phyloP scores from a whole-genome alignment of 352 stramenopile genomes.

The Aphanomyces cochlioides region DNA sequence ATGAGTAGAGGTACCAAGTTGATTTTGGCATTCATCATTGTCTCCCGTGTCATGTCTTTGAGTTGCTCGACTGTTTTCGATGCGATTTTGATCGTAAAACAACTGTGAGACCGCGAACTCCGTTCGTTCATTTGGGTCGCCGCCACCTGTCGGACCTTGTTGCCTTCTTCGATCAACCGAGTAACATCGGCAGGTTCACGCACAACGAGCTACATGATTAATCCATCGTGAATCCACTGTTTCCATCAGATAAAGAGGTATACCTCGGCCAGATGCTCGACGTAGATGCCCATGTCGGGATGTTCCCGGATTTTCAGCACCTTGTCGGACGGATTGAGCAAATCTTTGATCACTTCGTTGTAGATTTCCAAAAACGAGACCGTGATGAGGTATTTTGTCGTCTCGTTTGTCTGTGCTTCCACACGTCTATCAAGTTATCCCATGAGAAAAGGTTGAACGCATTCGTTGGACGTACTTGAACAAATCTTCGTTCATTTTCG shows the following conservation, averaged over 20 bases:
- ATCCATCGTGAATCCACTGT: background rate
- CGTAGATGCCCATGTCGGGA: constrained; percentile 90
- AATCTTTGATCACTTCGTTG: constrained; percentile 97
- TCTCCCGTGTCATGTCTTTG: constrained; percentile 44
- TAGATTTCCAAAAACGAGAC: constrained; percentile 99
- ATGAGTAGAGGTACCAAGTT: constrained; percentile 40
- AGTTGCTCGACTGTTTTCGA: constrained; percentile 37
- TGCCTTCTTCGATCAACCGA: constrained; percentile 73
- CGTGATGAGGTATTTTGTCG: constrained; percentile 91
- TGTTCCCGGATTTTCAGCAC: constrained; percentile 91
- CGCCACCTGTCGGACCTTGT: constrained; percentile 57
- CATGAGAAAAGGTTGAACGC: no score
- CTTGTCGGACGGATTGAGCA: constrained; percentile 91
- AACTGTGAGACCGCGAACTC: constrained; percentile 77
- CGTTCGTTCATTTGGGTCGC: constrained; percentile 79
- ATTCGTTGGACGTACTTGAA: constrained; percentile 42
- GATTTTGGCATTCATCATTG: constrained; percentile 71
- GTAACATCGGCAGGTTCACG: constrained; percentile 70
- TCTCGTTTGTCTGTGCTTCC: constrained; percentile 22
- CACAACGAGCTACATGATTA: constrained; percentile 52
- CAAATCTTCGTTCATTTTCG: constrained; percentile 83
- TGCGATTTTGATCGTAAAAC: constrained; percentile 81
- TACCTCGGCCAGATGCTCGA: constrained; percentile 82
- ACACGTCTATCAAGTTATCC: constrained; percentile 36
- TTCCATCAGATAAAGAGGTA: background rate